Conservation (phyloP, 805 yeast species). For the Metschnikowia lachancei region DNA sequence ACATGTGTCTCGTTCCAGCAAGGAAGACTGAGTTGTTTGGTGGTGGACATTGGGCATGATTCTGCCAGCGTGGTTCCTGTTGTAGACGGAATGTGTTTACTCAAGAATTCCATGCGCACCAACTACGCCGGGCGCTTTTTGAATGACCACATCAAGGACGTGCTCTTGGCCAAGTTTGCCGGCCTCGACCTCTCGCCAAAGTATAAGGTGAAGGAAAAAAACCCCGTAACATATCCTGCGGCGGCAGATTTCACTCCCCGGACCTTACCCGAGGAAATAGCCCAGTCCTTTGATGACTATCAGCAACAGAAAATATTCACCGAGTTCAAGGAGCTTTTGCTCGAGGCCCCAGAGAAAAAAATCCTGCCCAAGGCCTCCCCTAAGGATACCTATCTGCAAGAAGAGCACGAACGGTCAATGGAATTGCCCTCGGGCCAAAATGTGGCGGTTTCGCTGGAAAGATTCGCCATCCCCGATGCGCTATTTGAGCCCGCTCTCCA, state of each 20-base stretch:
- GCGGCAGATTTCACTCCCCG: slow-evolving; percentile 24
- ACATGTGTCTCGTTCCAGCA: slow-evolving; percentile 85
- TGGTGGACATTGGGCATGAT: slow-evolving; percentile 85
- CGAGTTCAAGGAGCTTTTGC: slow-evolving; percentile 72
- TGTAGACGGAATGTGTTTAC: slow-evolving; percentile 73
- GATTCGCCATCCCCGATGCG: slow-evolving; percentile 68
- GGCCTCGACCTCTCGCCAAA: slow-evolving; percentile 33
- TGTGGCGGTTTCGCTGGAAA: slow-evolving; percentile 55
- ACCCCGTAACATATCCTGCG: slow-evolving; percentile 32
- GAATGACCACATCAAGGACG: slow-evolving; percentile 49
- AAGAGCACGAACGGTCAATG: slow-evolving; percentile 45
- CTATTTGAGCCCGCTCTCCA: slow-evolving; percentile 61
- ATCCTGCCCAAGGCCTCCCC: slow-evolving; percentile 20
- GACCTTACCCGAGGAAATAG: slow-evolving; percentile 32
- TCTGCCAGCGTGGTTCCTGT: slow-evolving; percentile 75
- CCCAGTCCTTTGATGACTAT: slow-evolving; percentile 52
- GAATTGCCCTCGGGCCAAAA: slow-evolving; percentile 79
- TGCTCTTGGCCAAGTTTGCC: slow-evolving; percentile 31
- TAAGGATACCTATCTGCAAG: slow-evolving; percentile 29
- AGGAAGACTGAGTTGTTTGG: slow-evolving; percentile 82
- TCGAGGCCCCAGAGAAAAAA: slow-evolving; percentile 51
- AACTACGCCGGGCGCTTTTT: slow-evolving; percentile 71
- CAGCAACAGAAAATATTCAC: slow-evolving; percentile 56
- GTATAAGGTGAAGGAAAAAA: slow-evolving; percentile 51
- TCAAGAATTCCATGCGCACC: slow-evolving; percentile 68